Base-by-base conservation (phyloP, 2,329 filamentous ascomycete genomes). In the Talaromyces rugulosus region DNA sequence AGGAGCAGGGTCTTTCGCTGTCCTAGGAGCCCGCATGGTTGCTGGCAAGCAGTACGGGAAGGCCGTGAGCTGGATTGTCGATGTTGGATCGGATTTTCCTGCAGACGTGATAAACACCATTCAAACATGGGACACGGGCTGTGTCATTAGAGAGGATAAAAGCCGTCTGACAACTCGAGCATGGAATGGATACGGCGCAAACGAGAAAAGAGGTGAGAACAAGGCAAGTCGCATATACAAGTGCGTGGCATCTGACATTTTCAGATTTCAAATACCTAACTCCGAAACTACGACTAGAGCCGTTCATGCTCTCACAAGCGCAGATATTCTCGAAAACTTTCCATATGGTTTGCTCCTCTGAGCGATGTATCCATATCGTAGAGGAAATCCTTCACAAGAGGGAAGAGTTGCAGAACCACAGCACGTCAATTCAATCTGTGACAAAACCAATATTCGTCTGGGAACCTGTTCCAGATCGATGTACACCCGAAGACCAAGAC, bases 381-480 rank as follows among this genome's bases (percentile, higher is more conserved):
- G 76, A 84, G 1, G 85, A 87, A n/a, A 90, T 98, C 63, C 79
- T 87, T 5, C 77, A 81, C 4, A 72, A 80, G 53, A 82, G 87
- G 56, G 68, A 75, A 36, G 69, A 72, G 51, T 65, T 79, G 36
- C 69, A 64, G 16, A 63, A 65, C 47, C 69, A 70, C 50, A 61
- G 71, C 61, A 51, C 75, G 14, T 65, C 75, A 28, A 50, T 56
- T 0, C 63, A 67, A 4, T 81, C 80, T 66, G 69, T 79, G 0
- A 16, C 28, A 23, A 83, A 84, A 55, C 90, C 93, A 1, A 76
- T 92, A 6, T 91, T 97, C 73, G 86, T 98, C 58, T 99, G 94
- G 94, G 95, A 99, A 74, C 95, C 95, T 0, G 90, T 97, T 1
- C 95, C 95, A 1, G 92, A 97, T 75, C 83, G 91, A 1, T 97